Conservation (phyloP, 306 rosid species). For the Cucurbita moschata region DNA sequence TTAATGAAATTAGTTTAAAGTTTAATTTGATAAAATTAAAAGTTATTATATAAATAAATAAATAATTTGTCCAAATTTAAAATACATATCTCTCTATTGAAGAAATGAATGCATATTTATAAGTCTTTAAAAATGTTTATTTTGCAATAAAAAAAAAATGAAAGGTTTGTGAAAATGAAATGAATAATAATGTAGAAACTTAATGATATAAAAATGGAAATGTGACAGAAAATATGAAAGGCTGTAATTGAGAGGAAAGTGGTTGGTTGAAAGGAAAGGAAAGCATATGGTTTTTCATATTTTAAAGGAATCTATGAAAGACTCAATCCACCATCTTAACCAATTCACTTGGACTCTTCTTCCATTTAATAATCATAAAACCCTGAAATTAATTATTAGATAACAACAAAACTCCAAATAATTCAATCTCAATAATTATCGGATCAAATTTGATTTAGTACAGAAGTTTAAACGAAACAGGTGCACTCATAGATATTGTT, state of each 20-base stretch:
- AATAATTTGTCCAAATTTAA: no score
- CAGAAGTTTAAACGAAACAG: no score
- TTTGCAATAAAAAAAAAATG: not conserved
- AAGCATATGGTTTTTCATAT: not conserved
- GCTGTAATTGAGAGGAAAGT: not conserved
- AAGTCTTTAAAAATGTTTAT: no score
- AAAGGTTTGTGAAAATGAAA: not conserved
- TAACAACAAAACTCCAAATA: not conserved
- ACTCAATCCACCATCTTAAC: not conserved
- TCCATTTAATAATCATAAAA: not conserved
- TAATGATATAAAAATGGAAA: not conserved
- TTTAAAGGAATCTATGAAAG: conserved; percentile 3
- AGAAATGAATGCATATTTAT: not conserved
- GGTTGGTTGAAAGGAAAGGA: not conserved
- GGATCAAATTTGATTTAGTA: no score
- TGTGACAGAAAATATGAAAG: not conserved
- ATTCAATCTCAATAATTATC: not conserved
- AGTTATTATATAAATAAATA: no score
- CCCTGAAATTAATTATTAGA: not conserved
- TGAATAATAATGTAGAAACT: not conserved
- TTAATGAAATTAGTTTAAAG: no score
- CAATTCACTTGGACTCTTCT: not conserved
- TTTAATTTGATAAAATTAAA: not conserved
- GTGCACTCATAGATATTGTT: no score
- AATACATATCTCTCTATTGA: no score